Percentiles rank a stretch among this genome's conserved stretches.
phyloP scores from a whole-genome alignment of 225 moss, liverwort and hornwort species.

The Lunularia cruciata region DNA sequence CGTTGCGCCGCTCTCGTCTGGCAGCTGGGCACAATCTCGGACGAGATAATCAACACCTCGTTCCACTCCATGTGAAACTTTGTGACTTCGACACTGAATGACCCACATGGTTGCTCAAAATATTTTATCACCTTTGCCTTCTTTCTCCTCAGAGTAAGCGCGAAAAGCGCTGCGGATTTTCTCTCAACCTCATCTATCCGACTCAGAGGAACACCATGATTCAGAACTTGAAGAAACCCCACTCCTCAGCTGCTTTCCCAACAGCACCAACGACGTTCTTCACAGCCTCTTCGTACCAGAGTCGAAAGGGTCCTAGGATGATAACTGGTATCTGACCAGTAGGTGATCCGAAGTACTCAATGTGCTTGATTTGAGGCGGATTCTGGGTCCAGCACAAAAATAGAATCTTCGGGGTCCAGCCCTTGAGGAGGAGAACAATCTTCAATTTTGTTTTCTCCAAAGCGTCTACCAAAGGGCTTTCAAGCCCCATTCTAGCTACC shows the following conservation, averaged over 20 bases:
- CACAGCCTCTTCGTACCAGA: conserved; percentile 4
- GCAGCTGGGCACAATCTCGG: conserved; percentile 2
- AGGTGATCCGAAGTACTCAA: conserved; percentile 26
- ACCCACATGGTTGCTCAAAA: conserved; percentile 37
- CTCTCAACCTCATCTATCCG: conserved; percentile 48
- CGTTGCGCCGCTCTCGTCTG: conserved; percentile 24
- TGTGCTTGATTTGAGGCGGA: conserved; percentile 36
- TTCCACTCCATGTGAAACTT: conserved; percentile 87
- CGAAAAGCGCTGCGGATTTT: conserved; percentile 50
- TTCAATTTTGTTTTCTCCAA: conserved; percentile 1
- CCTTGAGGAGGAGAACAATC: conserved; percentile 3
- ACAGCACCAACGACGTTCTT: conserved; percentile 47
- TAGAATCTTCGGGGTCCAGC: conserved; percentile 31
- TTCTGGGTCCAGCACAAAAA: conserved; percentile 37
- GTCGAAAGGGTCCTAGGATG: conserved; percentile 20
- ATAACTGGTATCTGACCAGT: conserved; percentile 33
- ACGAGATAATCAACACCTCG: conserved; percentile 63
- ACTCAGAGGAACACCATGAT: conserved; percentile 58
- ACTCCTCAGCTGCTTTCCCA: conserved; percentile 64
- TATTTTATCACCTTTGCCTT: conserved; percentile 31
- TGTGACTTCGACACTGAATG: conserved; percentile 62
- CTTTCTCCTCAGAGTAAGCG: conserved; percentile 55
- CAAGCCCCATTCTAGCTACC: conserved; percentile 9
- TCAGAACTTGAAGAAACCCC: conserved; percentile 86
- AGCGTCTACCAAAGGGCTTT: neutral